Conservation (phyloP, 306 rosid species). For the Bauhinia variegata region DNA sequence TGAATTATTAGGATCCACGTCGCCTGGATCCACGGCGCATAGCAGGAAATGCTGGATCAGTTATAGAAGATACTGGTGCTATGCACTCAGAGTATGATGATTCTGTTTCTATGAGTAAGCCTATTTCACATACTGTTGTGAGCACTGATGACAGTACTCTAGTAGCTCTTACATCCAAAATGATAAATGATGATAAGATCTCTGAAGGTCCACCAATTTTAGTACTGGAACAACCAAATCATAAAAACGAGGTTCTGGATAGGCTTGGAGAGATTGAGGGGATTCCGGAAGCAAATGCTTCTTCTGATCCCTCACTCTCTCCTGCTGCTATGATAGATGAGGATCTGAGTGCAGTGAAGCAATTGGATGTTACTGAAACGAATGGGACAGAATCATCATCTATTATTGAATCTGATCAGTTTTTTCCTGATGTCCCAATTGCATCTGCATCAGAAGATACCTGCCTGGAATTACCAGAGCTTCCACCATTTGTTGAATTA, state of each 20-base stretch:
- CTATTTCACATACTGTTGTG: conserved; percentile 48
- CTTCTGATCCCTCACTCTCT: conserved; percentile 54
- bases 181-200: conserved; percentile 54
- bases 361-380: conserved; percentile 47
- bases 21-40: conserved; percentile 92
- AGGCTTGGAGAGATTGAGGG: conserved; percentile 49
- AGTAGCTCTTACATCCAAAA: conserved; percentile 47
- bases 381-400: conserved; percentile 56
- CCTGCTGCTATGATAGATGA: conserved; percentile 53
- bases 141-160: conserved; percentile 47
- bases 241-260: conserved; percentile 56
- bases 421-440: conserved; percentile 57
- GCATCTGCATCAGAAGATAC: conserved; percentile 72
- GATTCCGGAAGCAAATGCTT: conserved; percentile 40
- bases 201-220: conserved; percentile 52
- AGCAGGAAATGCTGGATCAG: conserved; percentile 51
- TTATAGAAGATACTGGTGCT: conserved; percentile 55
- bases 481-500: conserved; percentile 76
- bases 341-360: conserved; percentile 49
- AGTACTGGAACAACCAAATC: conserved; percentile 45
- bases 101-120: conserved; percentile 54
- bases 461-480: conserved; percentile 74
- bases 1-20: conserved; percentile 89
- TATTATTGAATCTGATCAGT: conserved; percentile 63
- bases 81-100: conserved; percentile 59